Conservation (phyloP, 345 rosid genomes). For the Eucalyptus tenuipes region DNA sequence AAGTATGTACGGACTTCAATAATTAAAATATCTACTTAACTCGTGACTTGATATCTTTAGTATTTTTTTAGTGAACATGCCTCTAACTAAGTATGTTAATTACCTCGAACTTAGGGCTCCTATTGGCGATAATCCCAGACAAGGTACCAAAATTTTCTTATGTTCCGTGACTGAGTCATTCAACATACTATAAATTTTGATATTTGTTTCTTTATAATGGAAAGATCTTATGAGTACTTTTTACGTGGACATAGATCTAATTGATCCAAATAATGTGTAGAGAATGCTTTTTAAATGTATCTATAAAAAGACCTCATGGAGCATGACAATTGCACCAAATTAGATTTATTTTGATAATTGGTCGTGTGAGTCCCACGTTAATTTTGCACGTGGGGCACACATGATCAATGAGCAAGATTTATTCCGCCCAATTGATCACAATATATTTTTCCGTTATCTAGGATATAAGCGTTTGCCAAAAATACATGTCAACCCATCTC, state of each 20-base stretch:
- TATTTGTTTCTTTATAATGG: neutral
- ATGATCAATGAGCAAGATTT: neutral
- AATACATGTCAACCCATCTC: neutral
- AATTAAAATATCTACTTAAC: neutral
- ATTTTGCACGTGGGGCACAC: neutral
- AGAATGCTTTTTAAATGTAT: no score
- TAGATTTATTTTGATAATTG: no score
- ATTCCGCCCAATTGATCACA: neutral
- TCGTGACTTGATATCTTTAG: neutral
- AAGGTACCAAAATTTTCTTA: neutral
- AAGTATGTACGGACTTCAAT: neutral
- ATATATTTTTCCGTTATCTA: no score
- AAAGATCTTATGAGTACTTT: neutral
- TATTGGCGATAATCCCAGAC: neutral
- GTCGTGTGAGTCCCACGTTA: fast-evolving
- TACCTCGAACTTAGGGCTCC: neutral
- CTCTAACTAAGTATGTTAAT: no score
- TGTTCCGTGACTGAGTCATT: fast-evolving
- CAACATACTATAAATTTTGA: no score
- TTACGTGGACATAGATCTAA: no score
- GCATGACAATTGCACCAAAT: neutral
- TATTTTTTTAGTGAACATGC: no score
- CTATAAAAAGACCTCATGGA: neutral
- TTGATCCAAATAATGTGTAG: neutral
- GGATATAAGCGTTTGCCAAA: neutral